phyloP scores from a whole-genome alignment of 345 rosid species.

The Lenwebbia sp. region DNA sequence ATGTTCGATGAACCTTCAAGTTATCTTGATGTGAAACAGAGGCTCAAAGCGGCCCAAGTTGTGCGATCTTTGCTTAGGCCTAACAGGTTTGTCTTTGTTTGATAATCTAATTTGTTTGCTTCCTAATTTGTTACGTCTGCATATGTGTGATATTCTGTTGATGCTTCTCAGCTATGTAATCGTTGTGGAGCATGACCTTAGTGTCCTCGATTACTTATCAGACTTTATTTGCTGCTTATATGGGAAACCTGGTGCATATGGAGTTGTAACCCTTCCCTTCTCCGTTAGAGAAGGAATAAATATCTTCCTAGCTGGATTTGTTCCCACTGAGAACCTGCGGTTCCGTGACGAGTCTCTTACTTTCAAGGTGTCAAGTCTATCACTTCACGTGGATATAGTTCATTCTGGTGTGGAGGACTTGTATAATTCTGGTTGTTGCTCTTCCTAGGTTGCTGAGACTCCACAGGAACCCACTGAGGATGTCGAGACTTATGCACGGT shows the following conservation, averaged over 20 bases:
- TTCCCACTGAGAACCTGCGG: constrained; percentile 86
- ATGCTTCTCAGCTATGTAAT: constrained; percentile 69
- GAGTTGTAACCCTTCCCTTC: constrained; percentile 96
- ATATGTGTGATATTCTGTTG: not conserved
- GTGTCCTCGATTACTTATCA: constrained; percentile 92
- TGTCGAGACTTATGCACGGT: constrained; percentile 89
- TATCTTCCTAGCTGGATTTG: constrained; percentile 94
- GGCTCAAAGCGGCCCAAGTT: constrained; percentile 98
- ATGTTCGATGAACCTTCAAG: constrained; percentile 99
- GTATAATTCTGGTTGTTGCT: not conserved
- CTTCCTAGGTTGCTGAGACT: constrained; percentile 90
- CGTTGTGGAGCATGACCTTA: constrained; percentile 98
- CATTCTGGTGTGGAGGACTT: not conserved
- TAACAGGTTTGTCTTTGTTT: constrained; percentile 40
- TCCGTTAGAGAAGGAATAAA: constrained; percentile 97
- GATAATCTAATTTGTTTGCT: not conserved
- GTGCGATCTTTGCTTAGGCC: constrained; percentile 82
- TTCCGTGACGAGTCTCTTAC: constrained; percentile 92
- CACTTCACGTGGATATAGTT: not conserved
- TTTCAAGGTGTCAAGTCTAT: constrained; percentile 51
- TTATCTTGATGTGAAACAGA: constrained; percentile 97
- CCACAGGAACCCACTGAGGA: constrained; percentile 91
- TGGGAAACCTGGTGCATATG: constrained; percentile 99
- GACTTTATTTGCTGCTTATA: constrained; percentile 96
- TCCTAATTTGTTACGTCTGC: not conserved